Percentiles rank a stretch among this genome's conserved stretches.
These are phyloP conservation scores for Akanthomyces lecanii DNA, from an alignment of 2,329 filamentous ascomycete genomes.

Conservation along the genomic window DNA sequence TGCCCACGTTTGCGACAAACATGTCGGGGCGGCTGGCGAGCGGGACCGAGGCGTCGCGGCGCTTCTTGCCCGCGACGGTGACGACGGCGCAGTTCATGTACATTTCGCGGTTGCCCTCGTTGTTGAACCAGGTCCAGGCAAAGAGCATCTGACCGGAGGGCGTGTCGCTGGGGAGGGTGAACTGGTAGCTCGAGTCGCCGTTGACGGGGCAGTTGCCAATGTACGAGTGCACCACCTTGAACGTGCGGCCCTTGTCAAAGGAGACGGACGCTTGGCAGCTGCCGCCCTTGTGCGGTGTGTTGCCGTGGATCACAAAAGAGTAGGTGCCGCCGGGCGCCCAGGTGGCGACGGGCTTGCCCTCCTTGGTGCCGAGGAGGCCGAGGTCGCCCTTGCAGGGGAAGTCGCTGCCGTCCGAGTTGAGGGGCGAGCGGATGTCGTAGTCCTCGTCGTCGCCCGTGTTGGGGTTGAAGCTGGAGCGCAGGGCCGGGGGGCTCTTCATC, in stretches of 20 bases:
- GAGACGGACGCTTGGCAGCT: constrained; percentile 62
- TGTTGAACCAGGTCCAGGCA: constrained; percentile 62
- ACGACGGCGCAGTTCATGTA: constrained; percentile 67
- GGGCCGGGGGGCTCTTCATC: constrained; percentile 28
- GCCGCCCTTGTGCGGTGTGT: constrained; percentile 52
- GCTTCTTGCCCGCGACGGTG: constrained; percentile 35
- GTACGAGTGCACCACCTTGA: constrained; percentile 45
- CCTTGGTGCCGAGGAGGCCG: constrained; percentile 22
- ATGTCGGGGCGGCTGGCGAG: constrained; percentile 56
- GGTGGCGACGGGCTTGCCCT: constrained; percentile 42
- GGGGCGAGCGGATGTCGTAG: constrained; percentile 53
- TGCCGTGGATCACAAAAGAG: constrained; percentile 50
- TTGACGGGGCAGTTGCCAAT: constrained; percentile 33
- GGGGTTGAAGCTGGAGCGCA: constrained; percentile 28
- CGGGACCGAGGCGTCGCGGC: constrained; percentile 18
- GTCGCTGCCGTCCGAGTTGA: constrained; percentile 48
- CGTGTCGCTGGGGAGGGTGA: constrained; percentile 50
- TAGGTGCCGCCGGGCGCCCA: constrained; percentile 52
- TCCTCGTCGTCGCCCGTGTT: constrained; percentile 40
- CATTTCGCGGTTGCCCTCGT: constrained; percentile 61
- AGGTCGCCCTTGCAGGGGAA: constrained; percentile 57
- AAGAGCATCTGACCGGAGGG: constrained; percentile 50
- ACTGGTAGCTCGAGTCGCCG: constrained; percentile 42
- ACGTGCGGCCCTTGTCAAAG: constrained; percentile 55
- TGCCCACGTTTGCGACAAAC: constrained; percentile 62